phyloP scores from a whole-genome alignment of 1,284 basidiomycete species.

The Pseudozyma thailandica region DNA sequence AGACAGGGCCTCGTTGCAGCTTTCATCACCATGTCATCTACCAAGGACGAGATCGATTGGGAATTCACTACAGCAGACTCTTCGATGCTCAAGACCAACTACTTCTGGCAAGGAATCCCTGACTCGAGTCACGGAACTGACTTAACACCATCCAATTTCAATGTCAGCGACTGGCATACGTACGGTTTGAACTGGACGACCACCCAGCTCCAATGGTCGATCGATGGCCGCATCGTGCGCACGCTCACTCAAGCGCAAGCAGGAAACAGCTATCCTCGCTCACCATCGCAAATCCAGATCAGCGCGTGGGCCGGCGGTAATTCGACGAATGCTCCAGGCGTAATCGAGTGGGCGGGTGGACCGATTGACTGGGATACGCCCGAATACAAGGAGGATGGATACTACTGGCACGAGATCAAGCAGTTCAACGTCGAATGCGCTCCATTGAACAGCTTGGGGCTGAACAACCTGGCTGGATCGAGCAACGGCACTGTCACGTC shows the following conservation, averaged over 20 bases:
- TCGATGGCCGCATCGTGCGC: conserved; percentile 55
- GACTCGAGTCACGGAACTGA: conserved; percentile 16
- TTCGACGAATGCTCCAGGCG: conserved; percentile 40
- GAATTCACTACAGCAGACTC: conserved; percentile 50
- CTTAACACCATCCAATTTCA: conserved; percentile 17
- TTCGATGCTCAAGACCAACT: conserved; percentile 47
- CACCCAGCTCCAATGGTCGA: conserved; percentile 50
- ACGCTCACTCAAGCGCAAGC: conserved; percentile 40
- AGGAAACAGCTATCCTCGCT: conserved; percentile 47
- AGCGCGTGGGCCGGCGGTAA: conserved; percentile 57
- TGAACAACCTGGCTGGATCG: conserved; percentile 10
- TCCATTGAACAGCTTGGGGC: conserved; percentile 22
- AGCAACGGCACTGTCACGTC: conserved; percentile 42
- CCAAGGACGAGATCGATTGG: conserved; percentile 60
- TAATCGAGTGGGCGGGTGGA: conserved; percentile 59
- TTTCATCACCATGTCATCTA: conserved; percentile 55
- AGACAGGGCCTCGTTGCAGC: conserved; percentile 56
- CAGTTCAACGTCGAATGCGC: conserved; percentile 52
- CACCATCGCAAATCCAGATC: conserved; percentile 59
- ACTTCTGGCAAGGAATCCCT: conserved; percentile 38
- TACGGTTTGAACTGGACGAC: conserved; percentile 61
- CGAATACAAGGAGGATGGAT: conserved; percentile 55
- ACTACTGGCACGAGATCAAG: conserved; percentile 60
- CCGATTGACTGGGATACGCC: conserved; percentile 46
- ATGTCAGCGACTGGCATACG: conserved; percentile 53